Base-by-base conservation (phyloP, 305 asterid genomes). In the Plantago lanceolata region DNA sequence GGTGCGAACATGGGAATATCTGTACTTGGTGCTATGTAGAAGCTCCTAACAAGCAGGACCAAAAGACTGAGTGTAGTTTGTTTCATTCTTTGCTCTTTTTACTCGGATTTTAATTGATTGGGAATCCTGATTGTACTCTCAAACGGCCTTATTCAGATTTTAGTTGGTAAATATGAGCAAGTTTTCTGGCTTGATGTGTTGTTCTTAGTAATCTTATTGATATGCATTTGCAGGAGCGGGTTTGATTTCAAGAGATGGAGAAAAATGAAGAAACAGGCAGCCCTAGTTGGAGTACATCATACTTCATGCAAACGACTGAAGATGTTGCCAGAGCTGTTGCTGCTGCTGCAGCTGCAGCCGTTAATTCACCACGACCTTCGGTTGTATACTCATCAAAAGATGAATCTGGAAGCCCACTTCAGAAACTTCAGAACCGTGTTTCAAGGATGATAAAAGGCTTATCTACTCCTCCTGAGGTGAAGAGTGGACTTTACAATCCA, bases 321-420 rank as follows among this genome's bases (percentile, higher is more conserved):
- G 99, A 93, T 69, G 96, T 94, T 62, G 96, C 97, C n/a, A 82
- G 85, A 77, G 99, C 93, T 59, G 93, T 94, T 73, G 96, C 93
- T 20, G 95, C 99, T 11, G 94, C 97, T 0, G 90, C 96, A 45
- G 89, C 96, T 31, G 85, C 93, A 40, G 84, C 93, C 68, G 84
- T 85, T 54, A 84, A 81, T 61, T 77, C 96, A 7, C 88, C 97
- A 51, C 84, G 96, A 57, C 96, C 99, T 33, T 88, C 99, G 8
- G 94, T 86, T 64, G 93, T 87, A 64, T 90, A 88, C 76, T 90
- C 99, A 14, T 82, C 95, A 6, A 90, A 90, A 78, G 95, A 83
- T 48, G 99, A 94, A 33, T 83, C 81, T 57, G 88, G 94, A 55
- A 74, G 97, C 63, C 95, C 74, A 67, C 82, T 94, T 58, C 83